Conservation (phyloP, 2,329 filamentous ascomycete species). For the Paecilomyces formosus region DNA sequence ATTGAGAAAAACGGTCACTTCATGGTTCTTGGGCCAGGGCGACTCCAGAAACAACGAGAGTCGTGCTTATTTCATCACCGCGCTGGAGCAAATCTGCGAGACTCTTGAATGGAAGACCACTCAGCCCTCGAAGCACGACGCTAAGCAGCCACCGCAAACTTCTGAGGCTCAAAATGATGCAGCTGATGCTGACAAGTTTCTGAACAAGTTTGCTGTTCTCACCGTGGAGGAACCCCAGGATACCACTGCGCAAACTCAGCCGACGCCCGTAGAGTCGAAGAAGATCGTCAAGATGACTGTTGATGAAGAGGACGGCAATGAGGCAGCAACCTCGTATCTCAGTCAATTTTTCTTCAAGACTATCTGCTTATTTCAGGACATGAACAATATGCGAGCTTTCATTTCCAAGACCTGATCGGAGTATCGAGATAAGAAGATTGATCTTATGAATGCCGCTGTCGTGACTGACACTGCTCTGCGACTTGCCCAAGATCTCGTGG, state of each 20-base stretch:
- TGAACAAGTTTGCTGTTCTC: slow-evolving; percentile 21
- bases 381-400: slow-evolving; percentile 19
- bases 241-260: slow-evolving; percentile 6
- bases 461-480: slow-evolving; percentile 24
- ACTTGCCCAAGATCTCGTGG: slow-evolving; percentile 14
- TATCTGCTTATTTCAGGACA: slow-evolving; percentile 23
- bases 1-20: slow-evolving; percentile 19
- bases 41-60: slow-evolving; percentile 11
- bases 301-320: slow-evolving; percentile 10
- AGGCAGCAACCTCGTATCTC: slow-evolving; percentile 8
- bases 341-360: slow-evolving; percentile 15
- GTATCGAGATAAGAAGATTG: slow-evolving; percentile 19
- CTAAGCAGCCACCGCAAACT: slow-evolving; percentile 6
- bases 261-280: slow-evolving; percentile 5
- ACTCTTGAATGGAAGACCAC: slow-evolving; percentile 15
- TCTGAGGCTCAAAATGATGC: slow-evolving; percentile 6
- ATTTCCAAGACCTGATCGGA: slow-evolving; percentile 22
- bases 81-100: slow-evolving; percentile 18
- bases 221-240: slow-evolving; percentile 14
- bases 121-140: slow-evolving; percentile 8
- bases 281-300: slow-evolving; percentile 15
- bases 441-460: slow-evolving; percentile 23
- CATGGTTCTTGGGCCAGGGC: slow-evolving; percentile 18
- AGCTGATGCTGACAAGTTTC: slow-evolving; percentile 6
- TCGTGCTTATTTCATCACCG: slow-evolving; percentile 19